Base-by-base conservation (phyloP, 2,329 filamentous ascomycete genomes). In the Diaporthe caulivora region DNA sequence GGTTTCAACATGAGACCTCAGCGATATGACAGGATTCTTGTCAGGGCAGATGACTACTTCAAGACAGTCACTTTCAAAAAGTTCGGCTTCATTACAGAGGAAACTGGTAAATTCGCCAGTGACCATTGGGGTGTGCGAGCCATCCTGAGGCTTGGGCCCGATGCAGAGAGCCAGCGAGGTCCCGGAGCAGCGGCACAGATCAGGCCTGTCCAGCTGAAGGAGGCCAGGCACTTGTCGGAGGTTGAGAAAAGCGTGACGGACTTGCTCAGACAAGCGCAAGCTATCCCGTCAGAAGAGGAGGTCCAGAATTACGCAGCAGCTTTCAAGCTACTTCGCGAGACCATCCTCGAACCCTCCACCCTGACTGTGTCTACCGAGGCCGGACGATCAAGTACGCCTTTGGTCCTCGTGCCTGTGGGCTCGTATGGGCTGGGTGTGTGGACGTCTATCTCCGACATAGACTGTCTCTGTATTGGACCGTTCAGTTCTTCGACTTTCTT, bases 371-470 rank as follows among this genome's bases (percentile, higher is more conserved):
- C 53, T 3, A 76, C 77, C 40, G 53, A 26, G 34, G 34, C 74
- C 24, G 53, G 68, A 53, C 75, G 80, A 26, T 78, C 80, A 10
- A 78, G 79, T 2, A 79, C 81, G 18, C 79, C 85, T 1, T 82
- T 92, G 49, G 82, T 91, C 1, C 78, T 93, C 10, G 84, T 90
- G 8, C 86, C 91, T 0, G 90, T 93, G n/a, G 92, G 92, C 0
- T 93, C 92, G 0, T 92, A 91, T 77, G 89, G 88, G 3, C 82
- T 93, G 3, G 88, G 88, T 13, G 87, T 91, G 3, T 93, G 91
- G 90, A 90, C 88, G 1, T 77, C 83, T 1, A 79, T 85, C 0
- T 93, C 91, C 1, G 90, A 93, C 76, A 86, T 94, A 9, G 91
- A 94, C 80, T 91, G 90, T 77, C 84, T 93, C 8, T 92, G 88